Percentiles rank a stretch among this genome's conserved stretches.
phyloP scores from a whole-genome alignment of 2,329 filamentous ascomycete genomes.

The Albophoma yamanashiensis region DNA sequence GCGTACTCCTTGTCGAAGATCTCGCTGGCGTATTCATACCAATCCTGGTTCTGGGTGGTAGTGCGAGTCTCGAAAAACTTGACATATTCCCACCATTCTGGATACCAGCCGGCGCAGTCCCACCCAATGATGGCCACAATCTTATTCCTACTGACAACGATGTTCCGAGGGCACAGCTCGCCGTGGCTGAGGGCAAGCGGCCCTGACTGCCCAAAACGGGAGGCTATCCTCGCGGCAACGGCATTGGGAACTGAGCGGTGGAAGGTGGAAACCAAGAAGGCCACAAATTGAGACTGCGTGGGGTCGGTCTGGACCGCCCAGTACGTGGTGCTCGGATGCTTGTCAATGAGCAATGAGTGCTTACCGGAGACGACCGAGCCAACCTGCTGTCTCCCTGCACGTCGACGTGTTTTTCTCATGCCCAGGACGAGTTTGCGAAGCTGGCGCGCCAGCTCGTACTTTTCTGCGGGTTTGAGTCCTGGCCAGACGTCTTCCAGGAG shows the following conservation, averaged over 20 bases:
- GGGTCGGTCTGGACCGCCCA: constrained; percentile 14
- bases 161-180: constrained; percentile 16
- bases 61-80: constrained; percentile 22
- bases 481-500: constrained; percentile 18
- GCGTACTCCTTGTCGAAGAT: constrained; percentile 15
- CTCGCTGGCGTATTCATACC: constrained; percentile 18
- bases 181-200: constrained; percentile 13
- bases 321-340: constrained; percentile 15
- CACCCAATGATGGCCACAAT: constrained; percentile 17
- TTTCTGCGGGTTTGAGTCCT: constrained; percentile 9
- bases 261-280: constrained; percentile 15
- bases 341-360: constrained; percentile 15
- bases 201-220: constrained; percentile 8
- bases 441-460: constrained; percentile 13
- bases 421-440: constrained; percentile 14
- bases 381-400: neutral
- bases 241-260: constrained; percentile 12
- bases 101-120: constrained; percentile 21
- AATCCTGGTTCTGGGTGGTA: constrained; percentile 14
- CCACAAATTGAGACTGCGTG: constrained; percentile 10
- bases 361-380: constrained; percentile 8
- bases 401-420: constrained; percentile 8
- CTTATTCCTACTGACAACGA: constrained; percentile 13
- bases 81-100: constrained; percentile 23
- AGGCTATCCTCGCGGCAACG: constrained; percentile 10